Percentiles rank a stretch among this genome's conserved stretches.
phyloP scores from a whole-genome alignment of 2,329 filamentous ascomycete species.

The Neodidymelliopsis sp. region DNA sequence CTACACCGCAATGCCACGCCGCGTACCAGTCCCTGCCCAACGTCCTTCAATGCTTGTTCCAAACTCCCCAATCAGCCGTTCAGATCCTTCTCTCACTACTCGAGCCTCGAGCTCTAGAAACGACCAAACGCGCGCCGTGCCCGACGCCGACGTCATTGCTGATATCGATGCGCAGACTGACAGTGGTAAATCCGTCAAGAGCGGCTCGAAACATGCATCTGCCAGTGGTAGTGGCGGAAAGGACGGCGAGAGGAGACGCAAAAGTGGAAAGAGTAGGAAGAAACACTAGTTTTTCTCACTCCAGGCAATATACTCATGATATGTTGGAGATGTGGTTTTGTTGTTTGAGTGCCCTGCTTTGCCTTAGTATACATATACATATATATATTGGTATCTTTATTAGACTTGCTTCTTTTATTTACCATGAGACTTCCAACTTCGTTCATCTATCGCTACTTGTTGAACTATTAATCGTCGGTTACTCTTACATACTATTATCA shows the following conservation, averaged over 20 bases:
- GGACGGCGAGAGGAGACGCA: slow-evolving; percentile 37
- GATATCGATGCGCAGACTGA: slow-evolving; percentile 30
- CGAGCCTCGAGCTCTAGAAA: slow-evolving; percentile 17
- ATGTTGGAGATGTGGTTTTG: too few species aligned
- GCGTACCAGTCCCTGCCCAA: slow-evolving; percentile 44
- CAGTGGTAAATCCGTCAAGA: slow-evolving; percentile 27
- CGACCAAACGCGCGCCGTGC: slow-evolving; percentile 18
- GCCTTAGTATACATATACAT: too few species aligned
- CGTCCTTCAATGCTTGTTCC: slow-evolving; percentile 21
- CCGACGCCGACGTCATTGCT: slow-evolving; percentile 17
- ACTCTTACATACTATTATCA: too few species aligned
- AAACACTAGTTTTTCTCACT: not conserved
- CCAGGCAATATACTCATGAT: too few species aligned
- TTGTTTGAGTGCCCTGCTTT: too few species aligned
- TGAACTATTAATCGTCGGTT: too few species aligned
- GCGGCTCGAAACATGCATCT: slow-evolving; percentile 19
- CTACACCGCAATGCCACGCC: slow-evolving; percentile 43
- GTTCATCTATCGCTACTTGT: too few species aligned
- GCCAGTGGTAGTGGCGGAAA: slow-evolving; percentile 28
- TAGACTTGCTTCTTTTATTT: too few species aligned
- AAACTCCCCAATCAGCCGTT: slow-evolving; percentile 27
- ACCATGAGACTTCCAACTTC: too few species aligned
- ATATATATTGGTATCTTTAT: too few species aligned
- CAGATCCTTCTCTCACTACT: slow-evolving; percentile 30
- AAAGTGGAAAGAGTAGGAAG: slow-evolving; percentile 30